Evolutionary conservation across 2,329 filamentous ascomycete genomes (phyloP).

Genomic region (Chlorencoelia australis): DNA sequence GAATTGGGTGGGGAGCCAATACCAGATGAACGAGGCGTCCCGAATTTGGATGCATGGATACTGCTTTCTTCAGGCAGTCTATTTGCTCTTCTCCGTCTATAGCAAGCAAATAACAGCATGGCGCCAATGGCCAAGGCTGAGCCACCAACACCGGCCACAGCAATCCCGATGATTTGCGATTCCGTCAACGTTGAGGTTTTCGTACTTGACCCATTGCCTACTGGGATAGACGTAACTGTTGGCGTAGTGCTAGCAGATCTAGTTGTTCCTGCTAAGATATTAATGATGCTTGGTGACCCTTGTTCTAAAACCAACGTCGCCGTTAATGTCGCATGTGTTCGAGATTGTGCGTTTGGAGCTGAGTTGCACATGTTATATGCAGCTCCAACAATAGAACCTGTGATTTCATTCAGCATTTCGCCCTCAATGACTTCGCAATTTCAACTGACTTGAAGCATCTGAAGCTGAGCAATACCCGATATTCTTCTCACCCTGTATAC

Average conservation of each 20-base stretch:
- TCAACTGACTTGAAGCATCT: constrained; percentile 24
- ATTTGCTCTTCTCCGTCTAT: constrained; percentile 24
- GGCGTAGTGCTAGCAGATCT: constrained; percentile 7
- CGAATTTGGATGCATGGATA: no score
- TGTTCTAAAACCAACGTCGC: constrained; percentile 41
- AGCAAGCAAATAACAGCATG: constrained; percentile 30
- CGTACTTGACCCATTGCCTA: constrained; percentile 9
- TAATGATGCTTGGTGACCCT: constrained; percentile 29
- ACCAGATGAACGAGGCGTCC: no score
- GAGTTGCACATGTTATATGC: constrained; percentile 50
- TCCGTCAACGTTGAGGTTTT: constrained; percentile 13
- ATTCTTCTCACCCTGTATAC: constrained; percentile 44
- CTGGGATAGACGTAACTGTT: constrained; percentile 5
- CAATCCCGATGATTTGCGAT: constrained; percentile 46
- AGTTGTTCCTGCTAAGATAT: constrained; percentile 18
- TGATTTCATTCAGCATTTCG: no score
- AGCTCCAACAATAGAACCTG: no score
- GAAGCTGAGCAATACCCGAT: constrained; percentile 41
- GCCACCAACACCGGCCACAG: constrained; percentile 42
- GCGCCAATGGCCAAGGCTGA: constrained; percentile 38
- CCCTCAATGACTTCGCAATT: constrained; percentile 10
- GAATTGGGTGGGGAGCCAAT: no score
- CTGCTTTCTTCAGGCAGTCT: no score
- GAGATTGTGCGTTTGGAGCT: constrained; percentile 39
- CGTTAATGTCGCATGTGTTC: constrained; percentile 48